Evolutionary conservation across 192 early-diverging fungal species (phyloP).

Genomic region (Lunasporangiospora selenospora): DNA sequence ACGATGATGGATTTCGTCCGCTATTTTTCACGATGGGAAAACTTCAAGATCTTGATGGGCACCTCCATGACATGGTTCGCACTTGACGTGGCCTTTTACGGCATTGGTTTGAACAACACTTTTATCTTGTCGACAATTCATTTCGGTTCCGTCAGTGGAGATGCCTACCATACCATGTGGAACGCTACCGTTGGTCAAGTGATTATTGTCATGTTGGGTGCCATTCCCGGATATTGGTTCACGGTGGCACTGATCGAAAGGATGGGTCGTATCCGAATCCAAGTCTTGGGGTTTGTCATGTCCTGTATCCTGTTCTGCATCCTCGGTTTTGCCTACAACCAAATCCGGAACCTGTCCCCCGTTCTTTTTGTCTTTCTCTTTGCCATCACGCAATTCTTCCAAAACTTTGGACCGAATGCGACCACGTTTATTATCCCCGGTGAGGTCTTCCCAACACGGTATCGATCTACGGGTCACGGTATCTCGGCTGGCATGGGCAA

Average conservation of each 20-base stretch:
- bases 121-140: conserved; percentile 27
- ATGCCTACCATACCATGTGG: conserved; percentile 30
- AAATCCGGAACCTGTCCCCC: conserved; percentile 61
- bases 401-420: conserved; percentile 94
- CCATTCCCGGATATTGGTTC: conserved; percentile 80
- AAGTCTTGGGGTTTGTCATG: conserved; percentile 34
- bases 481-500: conserved; percentile 70
- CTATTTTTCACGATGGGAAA: conserved; percentile 73
- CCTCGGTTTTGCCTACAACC: conserved; percentile 70
- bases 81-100: conserved; percentile 63
- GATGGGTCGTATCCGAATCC: conserved; percentile 54
- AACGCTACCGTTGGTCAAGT: conserved; percentile 28
- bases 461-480: conserved; percentile 67
- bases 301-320: conserved; percentile 50
- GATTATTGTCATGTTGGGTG: conserved; percentile 33
- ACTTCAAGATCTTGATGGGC: conserved; percentile 73
- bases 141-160: background rate
- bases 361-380: conserved; percentile 70
- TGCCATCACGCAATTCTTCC: conserved; percentile 75
- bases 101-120: conserved; percentile 47
- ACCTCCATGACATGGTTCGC: conserved; percentile 73
- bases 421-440: conserved; percentile 78
- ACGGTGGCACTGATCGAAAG: conserved; percentile 86
- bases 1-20: conserved; percentile 13
- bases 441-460: conserved; percentile 70